Base-by-base conservation (phyloP, 1,284 basidiomycete genomes). In the Fomes fomentarius region DNA sequence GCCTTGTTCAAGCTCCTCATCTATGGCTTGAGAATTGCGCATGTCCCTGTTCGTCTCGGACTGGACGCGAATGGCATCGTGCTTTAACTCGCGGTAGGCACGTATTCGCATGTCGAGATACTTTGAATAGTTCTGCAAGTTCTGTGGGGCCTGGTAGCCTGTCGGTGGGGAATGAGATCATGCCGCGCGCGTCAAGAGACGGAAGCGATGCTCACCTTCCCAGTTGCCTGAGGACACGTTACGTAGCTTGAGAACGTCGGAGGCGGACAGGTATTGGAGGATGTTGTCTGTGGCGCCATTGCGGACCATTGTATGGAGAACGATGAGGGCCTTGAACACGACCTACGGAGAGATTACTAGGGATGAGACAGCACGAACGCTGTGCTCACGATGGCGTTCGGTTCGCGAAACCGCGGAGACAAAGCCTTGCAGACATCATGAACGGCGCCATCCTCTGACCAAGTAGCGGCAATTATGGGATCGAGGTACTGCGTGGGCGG, bases 241-340 rank as follows among this genome's bases (percentile, higher is more conserved):
- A 54, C 84, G 81, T 47, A 98, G 76, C 51, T 86, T 84, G 39
- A 98, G 76, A 14, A 91, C 79, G 63, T 96, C 93, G 4, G 84
- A 81, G 30, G 86, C 82, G 4, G 92, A 88, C 17, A 98, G 81
- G 68, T 93, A 89, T 11, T 83, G 79, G 30, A 98, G 83, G 7
- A 98, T 85, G 64, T 94, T 91, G 75, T 98, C 94, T 14, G 96
- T 95, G 12, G 92, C 83, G 15, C 95, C 96, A 57, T 94, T 93
- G 26, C 96, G 86, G 67, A 99, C 92, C 88, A 99, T 92, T 28
- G 89, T 94, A 71, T 99, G 96, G 19, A 98, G 77, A 6, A 97
- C 93, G 66, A 99, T 88, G 63, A 99, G 79, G 0, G 95, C 93
- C 69, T 99, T 99, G 86, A 98, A 97, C 15, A 94, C 95, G 63